Conservation (phyloP, 495 filamentous ascomycete genomes). For the Podospora conica region DNA sequence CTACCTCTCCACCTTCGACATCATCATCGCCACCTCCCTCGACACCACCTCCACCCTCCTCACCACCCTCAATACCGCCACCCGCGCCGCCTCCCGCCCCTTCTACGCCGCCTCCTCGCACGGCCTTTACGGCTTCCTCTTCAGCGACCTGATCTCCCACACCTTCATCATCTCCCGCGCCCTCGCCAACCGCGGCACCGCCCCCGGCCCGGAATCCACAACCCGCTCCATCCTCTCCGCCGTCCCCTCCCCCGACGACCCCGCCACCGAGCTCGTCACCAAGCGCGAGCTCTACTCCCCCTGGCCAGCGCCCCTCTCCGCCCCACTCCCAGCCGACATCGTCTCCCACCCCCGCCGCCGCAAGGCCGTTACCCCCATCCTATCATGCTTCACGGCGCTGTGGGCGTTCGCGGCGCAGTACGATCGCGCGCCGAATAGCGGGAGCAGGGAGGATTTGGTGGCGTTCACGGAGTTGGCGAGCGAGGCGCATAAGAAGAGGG, state of each 20-base stretch:
- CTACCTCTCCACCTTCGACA: constrained; percentile 73
- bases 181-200: constrained; percentile 66
- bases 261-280: constrained; percentile 71
- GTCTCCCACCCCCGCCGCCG: constrained; percentile 58
- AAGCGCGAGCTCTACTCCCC: constrained; percentile 87
- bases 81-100: constrained; percentile 63
- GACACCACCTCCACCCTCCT: constrained; percentile 63
- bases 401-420: constrained; percentile 66
- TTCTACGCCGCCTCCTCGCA: constrained; percentile 88
- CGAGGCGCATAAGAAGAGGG: constrained; percentile 66
- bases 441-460: constrained; percentile 52
- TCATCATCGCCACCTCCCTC: constrained; percentile 88
- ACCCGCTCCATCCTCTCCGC: constrained; percentile 71
- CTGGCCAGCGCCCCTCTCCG: constrained; percentile 61
- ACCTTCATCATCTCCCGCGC: constrained; percentile 81
- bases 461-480: constrained; percentile 70
- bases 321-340: constrained; percentile 64
- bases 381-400: constrained; percentile 74
- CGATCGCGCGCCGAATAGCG: constrained; percentile 48
- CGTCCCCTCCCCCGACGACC: constrained; percentile 62
- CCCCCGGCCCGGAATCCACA: constrained; percentile 58
- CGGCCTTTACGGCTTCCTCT: constrained; percentile 91
- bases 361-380: constrained; percentile 68
- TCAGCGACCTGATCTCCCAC: constrained; percentile 84
- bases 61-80: constrained; percentile 72